Percentiles rank a stretch among this genome's conserved stretches.
These are phyloP conservation scores for Penicillium ochrochloron DNA, from an alignment of 495 filamentous ascomycete genomes.

Conservation along the genomic window DNA sequence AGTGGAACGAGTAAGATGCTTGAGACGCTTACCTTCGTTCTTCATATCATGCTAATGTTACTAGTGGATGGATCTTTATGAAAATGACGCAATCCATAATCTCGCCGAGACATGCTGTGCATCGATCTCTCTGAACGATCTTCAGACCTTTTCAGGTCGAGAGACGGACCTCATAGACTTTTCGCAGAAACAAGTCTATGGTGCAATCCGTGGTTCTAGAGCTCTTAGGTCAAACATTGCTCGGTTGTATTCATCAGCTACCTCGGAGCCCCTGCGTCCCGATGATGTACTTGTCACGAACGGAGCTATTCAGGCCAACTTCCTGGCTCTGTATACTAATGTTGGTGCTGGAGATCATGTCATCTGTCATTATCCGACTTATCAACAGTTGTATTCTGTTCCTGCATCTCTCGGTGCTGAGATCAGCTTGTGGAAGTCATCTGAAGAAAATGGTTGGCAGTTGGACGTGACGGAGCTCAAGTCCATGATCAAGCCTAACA, in stretches of 20 bases:
- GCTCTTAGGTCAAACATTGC: constrained; percentile 65
- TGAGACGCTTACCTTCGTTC: not conserved
- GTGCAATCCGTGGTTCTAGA: constrained; percentile 69
- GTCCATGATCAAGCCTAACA: constrained; percentile 68
- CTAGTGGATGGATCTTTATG: constrained; percentile 88
- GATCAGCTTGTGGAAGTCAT: constrained; percentile 77
- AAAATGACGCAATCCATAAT: constrained; percentile 76
- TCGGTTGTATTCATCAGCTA: constrained; percentile 61
- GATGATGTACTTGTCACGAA: constrained; percentile 76
- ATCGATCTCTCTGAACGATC: constrained; percentile 75
- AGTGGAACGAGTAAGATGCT: constrained; percentile 68
- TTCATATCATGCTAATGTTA: constrained; percentile 1
- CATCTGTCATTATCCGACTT: constrained; percentile 86
- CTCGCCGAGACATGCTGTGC: constrained; percentile 86
- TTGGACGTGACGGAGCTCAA: constrained; percentile 69
- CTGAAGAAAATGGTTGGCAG: constrained; percentile 63
- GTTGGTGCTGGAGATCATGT: constrained; percentile 83
- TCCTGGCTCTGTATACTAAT: constrained; percentile 72
- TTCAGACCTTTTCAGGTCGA: constrained; percentile 58
- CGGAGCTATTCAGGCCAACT: constrained; percentile 85
- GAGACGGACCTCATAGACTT: constrained; percentile 41
- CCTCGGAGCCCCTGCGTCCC: constrained; percentile 46
- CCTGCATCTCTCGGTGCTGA: constrained; percentile 78
- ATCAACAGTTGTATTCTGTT: constrained; percentile 82
- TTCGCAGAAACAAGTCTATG: constrained; percentile 66